Conservation (phyloP, 2,329 filamentous ascomycete species). For the Microsporum canis region DNA sequence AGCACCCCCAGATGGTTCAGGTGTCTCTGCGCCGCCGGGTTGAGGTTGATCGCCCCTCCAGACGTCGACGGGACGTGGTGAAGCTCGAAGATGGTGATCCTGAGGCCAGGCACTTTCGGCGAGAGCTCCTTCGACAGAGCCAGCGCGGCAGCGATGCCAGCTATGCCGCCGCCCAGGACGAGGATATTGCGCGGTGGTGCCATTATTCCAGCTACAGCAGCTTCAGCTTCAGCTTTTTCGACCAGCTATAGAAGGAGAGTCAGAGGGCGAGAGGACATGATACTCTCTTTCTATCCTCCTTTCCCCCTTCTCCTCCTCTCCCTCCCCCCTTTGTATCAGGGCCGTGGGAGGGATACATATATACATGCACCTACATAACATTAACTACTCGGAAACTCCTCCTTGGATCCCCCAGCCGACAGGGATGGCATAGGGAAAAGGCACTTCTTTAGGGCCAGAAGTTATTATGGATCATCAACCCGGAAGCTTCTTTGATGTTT, state of each 20-base stretch:
- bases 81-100: conserved; percentile 32
- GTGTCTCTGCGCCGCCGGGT: conserved; percentile 35
- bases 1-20: conserved; percentile 34
- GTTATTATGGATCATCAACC: not conserved
- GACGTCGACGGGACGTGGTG: conserved; percentile 33
- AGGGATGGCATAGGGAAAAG: not conserved
- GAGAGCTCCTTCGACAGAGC: conserved; percentile 15
- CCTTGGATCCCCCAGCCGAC: not conserved
- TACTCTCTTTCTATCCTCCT: not conserved
- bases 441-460: not conserved
- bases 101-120: conserved; percentile 12
- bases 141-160: conserved; percentile 16
- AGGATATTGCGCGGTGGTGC: conserved; percentile 12
- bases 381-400: not conserved
- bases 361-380: not conserved
- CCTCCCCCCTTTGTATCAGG: not conserved
- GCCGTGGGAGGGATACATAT: not conserved
- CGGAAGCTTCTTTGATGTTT: conserved; percentile 2
- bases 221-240: too few relatives aligned
- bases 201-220: not conserved
- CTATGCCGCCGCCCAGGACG: conserved; percentile 16
- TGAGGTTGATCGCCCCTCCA: conserved; percentile 36
- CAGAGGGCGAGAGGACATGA: not conserved
- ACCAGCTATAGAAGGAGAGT: too few relatives aligned
- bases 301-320: not conserved